Percentiles rank a stretch among this genome's conserved stretches.
These are phyloP conservation scores for Heterococcus sp. DNA, from an alignment of 108 stramenopile genomes.

Conservation along the genomic window DNA sequence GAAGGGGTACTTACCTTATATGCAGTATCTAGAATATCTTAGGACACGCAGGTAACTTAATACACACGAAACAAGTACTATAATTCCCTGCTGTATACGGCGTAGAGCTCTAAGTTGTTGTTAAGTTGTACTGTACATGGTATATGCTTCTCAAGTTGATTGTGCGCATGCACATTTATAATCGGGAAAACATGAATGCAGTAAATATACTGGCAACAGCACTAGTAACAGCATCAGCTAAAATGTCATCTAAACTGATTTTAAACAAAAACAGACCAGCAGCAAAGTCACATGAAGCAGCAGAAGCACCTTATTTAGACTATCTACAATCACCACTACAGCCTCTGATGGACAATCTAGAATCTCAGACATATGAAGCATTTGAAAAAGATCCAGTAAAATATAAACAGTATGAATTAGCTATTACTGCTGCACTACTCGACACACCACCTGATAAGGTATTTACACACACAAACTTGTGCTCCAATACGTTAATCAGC, in stretches of 20 bases:
- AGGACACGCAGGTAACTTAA: slow-evolving; percentile 16
- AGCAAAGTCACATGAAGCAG: too few relatives aligned
- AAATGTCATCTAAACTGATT: too few relatives aligned
- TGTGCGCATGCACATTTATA: too few relatives aligned
- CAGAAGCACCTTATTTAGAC: slow-evolving; percentile 69
- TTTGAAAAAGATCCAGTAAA: slow-evolving; percentile 96
- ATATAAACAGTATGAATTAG: slow-evolving; percentile 81
- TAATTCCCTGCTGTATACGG: too few relatives aligned
- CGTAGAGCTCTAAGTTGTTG: too few relatives aligned
- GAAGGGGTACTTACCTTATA: slow-evolving; percentile 57
- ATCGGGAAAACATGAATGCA: too few relatives aligned
- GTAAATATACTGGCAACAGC: too few relatives aligned
- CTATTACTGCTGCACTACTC: slow-evolving; percentile 49
- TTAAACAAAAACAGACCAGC: too few relatives aligned
- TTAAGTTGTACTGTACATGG: too few relatives aligned
- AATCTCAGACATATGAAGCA: slow-evolving; percentile 92
- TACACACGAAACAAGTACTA: too few relatives aligned
- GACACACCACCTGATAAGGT: slow-evolving; percentile 8
- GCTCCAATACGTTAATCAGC: slow-evolving; percentile 43
- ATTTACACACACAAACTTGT: background rate
- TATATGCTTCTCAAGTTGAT: too few relatives aligned
- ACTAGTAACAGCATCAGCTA: too few relatives aligned
- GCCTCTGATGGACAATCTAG: slow-evolving; percentile 92
- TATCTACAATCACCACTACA: slow-evolving; percentile 91
- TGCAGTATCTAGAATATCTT: slow-evolving; percentile 84